Base-by-base conservation (phyloP, 2,329 filamentous ascomycete genomes). In the Leptoxyphium fumago region DNA sequence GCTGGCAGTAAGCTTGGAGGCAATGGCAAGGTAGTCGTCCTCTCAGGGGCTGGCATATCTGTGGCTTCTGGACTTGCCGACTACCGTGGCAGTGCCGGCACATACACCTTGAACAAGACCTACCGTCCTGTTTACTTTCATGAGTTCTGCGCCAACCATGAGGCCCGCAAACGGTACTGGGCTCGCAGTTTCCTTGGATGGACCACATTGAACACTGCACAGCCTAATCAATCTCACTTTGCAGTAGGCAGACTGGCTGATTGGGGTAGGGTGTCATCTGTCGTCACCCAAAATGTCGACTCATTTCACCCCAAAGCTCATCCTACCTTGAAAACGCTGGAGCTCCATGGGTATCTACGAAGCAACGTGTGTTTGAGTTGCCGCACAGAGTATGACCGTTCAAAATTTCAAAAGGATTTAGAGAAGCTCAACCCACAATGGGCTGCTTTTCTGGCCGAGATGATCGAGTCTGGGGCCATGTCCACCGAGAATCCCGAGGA, bases 241-340 rank as follows among this genome's bases (percentile, higher is more conserved):
- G 86, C 88, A 2, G 75, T 96, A 45, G 72, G 75, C 43, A 73
- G 81, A 50, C 68, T 96, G 30, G 83, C 77, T 2, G 64, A 73
- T 4, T 67, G 91, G 51, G 88, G 87, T 2, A 64, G 87, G 41
- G 69, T 95, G 38, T 75, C 73, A 45, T 77, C 70, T 43, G 84
- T 95, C 46, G 78, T 98, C 52, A 96, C 91, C 36, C 91, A 98
- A 61, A 96, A 96, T 59, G 91, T 98, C 42, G 91, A 98, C 65
- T 94, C 87, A 2, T 94, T 98, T 60, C 91, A 98, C 63, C 70
- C 74, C 2, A 66, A 67, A 46, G 82, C 86, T 1, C 88, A 95
- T 61, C 84, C 87, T 0, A 59, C 70, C 9, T 64, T 88, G 38
- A 73, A 77, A 5, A 91, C 84, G 9, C 68, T 93, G 39, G 89